These are phyloP conservation scores for Saturnispora saitoi DNA, from an alignment of 805 yeast genomes.

Conservation along the genomic window DNA sequence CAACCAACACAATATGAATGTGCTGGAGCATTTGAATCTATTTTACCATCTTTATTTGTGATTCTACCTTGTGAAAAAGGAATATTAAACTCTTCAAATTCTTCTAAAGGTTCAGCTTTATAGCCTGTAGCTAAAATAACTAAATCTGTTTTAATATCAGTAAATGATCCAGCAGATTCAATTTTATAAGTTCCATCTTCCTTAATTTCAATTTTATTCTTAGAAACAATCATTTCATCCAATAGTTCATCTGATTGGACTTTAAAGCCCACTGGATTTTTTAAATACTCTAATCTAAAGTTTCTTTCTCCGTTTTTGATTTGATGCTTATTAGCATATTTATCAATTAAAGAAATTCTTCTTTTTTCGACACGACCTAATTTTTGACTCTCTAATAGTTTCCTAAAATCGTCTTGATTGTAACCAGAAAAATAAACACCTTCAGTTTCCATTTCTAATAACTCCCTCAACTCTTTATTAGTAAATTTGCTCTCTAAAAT, in stretches of 20 bases:
- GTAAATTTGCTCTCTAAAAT: slow-evolving; percentile 81
- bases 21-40: slow-evolving; percentile 21
- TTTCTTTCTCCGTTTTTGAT: slow-evolving; percentile 18
- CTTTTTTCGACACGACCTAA: slow-evolving; percentile 54
- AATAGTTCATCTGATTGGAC: slow-evolving; percentile 30
- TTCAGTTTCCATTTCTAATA: slow-evolving; percentile 47
- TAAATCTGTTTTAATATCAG: slow-evolving; percentile 43
- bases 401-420: slow-evolving; percentile 31
- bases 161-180: slow-evolving; percentile 14
- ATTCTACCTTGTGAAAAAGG: slow-evolving; percentile 42
- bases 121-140: slow-evolving; percentile 81
- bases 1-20: slow-evolving; percentile 83
- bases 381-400: slow-evolving; percentile 21
- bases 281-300: slow-evolving; percentile 68
- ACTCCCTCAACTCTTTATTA: slow-evolving; percentile 83
- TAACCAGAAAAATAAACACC: slow-evolving; percentile 42
- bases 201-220: slow-evolving; percentile 32
- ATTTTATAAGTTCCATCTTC: slow-evolving; percentile 29
- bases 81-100: slow-evolving; percentile 42
- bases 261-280: slow-evolving; percentile 52
- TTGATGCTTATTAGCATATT: slow-evolving; percentile 29
- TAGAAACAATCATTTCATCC: slow-evolving; percentile 39
- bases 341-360: slow-evolving; percentile 52
- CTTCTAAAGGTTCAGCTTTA: slow-evolving; percentile 55
- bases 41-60: slow-evolving; percentile 38